Base-by-base conservation (phyloP, 352 stramenopile species). In the Phytopythium mirpurense region DNA sequence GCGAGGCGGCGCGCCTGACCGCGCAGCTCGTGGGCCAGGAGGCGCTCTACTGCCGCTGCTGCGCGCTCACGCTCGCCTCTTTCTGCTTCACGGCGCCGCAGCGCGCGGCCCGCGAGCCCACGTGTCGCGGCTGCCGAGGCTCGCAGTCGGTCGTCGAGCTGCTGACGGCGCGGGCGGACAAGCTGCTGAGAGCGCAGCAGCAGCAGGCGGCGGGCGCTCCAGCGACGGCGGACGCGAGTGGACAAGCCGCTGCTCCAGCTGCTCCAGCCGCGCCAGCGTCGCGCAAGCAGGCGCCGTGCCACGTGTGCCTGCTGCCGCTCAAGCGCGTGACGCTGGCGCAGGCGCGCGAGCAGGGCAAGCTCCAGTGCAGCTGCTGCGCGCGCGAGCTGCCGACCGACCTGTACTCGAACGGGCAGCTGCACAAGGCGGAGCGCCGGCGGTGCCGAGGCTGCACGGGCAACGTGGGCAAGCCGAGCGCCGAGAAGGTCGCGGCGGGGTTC, bases 41-140 rank as follows among this genome's bases (percentile, higher is more conserved):
- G 16, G 26, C 44, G 29, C n/a, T 51, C 16, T 18, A n/a, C n/a
- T 51, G 44, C 44, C 0, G 14, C 18, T 51, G 29, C 44, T 51
- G 27, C 44, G 27, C 18, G 3, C 29, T 51, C 8, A 26, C 29
- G 29, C 27, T 51, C 16, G 23, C 44, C 3, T 35, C 24, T 18
- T 51, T 40, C 29, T 51, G 45, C 45, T 51, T 51, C 44, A 51
- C 44, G 44, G 32, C n/a, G 29, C 24, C 6, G 27, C 44, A 51
- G 10, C 19, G 12, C 0, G 44, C n/a, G 5, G 24, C 27, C 18
- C 38, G 21, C 16, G 18, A 16, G 4, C 44, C 44, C 16, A 18
- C 10, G 24, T 51, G 44, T n/a, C 44, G 44, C 10, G 44, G 27
- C 24, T 51, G 44, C 44, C 44, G 44, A 5, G 44, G 44, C 2